These are phyloP conservation scores for Nephelium lappaceum DNA, from an alignment of 345 rosid species.

Conservation along the genomic window DNA sequence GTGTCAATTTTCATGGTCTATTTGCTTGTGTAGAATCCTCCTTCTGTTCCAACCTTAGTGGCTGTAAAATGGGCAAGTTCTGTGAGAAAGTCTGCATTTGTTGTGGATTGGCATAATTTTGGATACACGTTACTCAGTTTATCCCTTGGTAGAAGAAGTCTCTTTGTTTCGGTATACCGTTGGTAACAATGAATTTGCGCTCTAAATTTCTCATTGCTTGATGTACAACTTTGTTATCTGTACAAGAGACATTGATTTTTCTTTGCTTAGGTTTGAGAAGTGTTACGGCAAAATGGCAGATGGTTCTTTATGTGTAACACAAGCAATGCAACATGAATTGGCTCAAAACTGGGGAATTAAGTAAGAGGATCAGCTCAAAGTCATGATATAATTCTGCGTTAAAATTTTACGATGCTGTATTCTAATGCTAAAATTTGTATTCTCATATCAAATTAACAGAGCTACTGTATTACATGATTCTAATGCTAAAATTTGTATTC, in stretches of 20 bases:
- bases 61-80: conserved; percentile 96
- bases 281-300: conserved; percentile 84
- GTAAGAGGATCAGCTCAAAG: conserved; percentile 50
- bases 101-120: conserved; percentile 98
- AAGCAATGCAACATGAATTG: conserved; percentile 97
- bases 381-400: conserved; percentile 21
- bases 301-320: conserved; percentile 86
- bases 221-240: background rate
- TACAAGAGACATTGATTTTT: conserved; percentile 14
- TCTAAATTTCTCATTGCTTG: background rate
- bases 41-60: conserved; percentile 86
- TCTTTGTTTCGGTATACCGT: conserved; percentile 72
- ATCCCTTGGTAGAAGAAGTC: conserved; percentile 82
- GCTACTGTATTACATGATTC: conserved; percentile 86
- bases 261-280: conserved; percentile 68
- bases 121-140: conserved; percentile 92
- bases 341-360: conserved; percentile 95
- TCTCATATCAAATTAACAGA: conserved; percentile 39
- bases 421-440: conserved; percentile 11
- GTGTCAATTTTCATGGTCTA: background rate
- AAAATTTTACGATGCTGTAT: conserved; percentile 12
- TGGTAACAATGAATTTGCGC: conserved; percentile 52
- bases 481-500: conserved; percentile 12
- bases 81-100: conserved; percentile 63
- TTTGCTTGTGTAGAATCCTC: conserved; percentile 75